Evolutionary conservation across 2,329 filamentous ascomycete species (phyloP), one percentile per base, ranked within the genome.

Genomic region (Fusarium solani-melongenae): DNA sequence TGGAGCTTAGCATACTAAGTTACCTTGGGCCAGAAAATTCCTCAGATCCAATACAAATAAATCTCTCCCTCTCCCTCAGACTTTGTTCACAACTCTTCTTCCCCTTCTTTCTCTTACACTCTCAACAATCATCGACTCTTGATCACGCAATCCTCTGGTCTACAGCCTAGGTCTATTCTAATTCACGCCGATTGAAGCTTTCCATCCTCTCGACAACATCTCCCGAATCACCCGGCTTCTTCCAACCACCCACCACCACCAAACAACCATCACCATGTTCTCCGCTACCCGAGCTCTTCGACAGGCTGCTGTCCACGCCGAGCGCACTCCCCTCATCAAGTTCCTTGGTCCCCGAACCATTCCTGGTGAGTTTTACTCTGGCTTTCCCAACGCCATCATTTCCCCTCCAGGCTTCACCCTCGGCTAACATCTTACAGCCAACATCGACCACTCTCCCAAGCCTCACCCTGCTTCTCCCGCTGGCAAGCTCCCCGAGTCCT

Each of bases 391-490:
- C 56, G 24, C 31, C 20, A n/a, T 51, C 39, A 57, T 38, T 27
- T 57, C 53, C 57, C 57, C 60, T 33, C 12, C 49, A 24, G 31
- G 15, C 29, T 59, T 60, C 29, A 15, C 27, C 31, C 60, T 39
- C n/a, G 61, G 65, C 77, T 78, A 73, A 78, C 71, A 61, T 31
- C 29, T 64, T 38, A n/a, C 83, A 94, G 93, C 91, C 77, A 84
- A 86, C 67, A 79, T 94, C 79, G 93, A 95, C 86, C 92, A 94
- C 87, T 87, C 91, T 53, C 92, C 92, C 71, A 88, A 91, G 76
- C 89, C 90, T 76, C 93, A 95, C 86, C 93, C 93, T 41, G 92
- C 91, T 69, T 91, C 92, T 31, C 92, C 92, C 51, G 88, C 87
- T 38, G 85, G 90, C 78, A 84, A 86, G 36, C 91, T 95, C 27